Evolutionary conservation across 2,329 filamentous ascomycete genomes (phyloP), one percentile per base, ranked within the genome.

Genomic region (Cladophialophora carrionii): DNA sequence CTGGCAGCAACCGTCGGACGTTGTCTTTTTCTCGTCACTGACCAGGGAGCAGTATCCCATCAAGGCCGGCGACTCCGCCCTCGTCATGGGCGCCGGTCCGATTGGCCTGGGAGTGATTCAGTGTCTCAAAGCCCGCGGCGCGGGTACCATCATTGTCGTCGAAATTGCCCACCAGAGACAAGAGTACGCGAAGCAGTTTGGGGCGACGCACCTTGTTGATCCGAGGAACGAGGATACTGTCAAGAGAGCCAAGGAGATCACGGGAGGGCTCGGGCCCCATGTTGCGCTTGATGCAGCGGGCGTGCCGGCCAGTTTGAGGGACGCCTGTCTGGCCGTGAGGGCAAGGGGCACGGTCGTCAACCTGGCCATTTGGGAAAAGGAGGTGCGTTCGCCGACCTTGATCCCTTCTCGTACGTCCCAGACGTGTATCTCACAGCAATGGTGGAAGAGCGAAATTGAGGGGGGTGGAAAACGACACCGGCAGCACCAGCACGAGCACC

Each of bases 251-350:
- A 77, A 78, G 54, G 77, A 81, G 22, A 71, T 87, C 43, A 85
- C 81, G 5, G 78, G 78, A 2, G 71, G 71, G 0, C 60, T 70
- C 1, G 86, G 86, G 0, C 84, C 83, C 1, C 83, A 87, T 70
- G 78, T 88, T 1, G 83, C 84, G 0, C 87, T 88, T 67, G 86
- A 89, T 67, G 86, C 85, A 34, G 85, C 86, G 0, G 87, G 87
- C 6, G 84, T 88, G 22, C 79, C 82, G n/a, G 77, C 77, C 0
- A 83, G 78, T n/a, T 70, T 83, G 4, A 73, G 78, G 43, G 72
- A 65, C 69, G 85, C 75, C 70, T 84, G 81, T 48, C 74, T 79
- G 22, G 79, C 82, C 0, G 81, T 86, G 2, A 78, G 81, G 56
- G 78, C 80, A 0, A 78, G 83, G 41, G 87, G 86, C 0, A 84